These are phyloP conservation scores for Noccaea caerulescens DNA, from an alignment of 345 rosid genomes.

Conservation along the genomic window DNA sequence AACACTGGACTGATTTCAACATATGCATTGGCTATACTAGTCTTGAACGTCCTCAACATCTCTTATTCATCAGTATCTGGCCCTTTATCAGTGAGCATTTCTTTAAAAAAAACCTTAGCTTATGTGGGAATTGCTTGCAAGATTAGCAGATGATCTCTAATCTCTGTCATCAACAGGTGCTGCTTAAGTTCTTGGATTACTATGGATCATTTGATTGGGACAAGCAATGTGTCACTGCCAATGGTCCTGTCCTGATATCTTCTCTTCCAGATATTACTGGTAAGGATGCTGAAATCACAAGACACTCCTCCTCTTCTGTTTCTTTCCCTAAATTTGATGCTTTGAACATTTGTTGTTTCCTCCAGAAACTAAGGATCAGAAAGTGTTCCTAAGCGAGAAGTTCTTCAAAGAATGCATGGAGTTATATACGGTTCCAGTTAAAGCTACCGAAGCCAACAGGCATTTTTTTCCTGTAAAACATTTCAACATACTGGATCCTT, in stretches of 20 bases:
- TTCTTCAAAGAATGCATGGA: slow-evolving; percentile 58
- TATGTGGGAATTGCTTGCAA: background rate
- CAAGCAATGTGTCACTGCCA: slow-evolving; percentile 57
- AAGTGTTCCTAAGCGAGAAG: slow-evolving; percentile 53
- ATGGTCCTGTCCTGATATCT: slow-evolving; percentile 62
- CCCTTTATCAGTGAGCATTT: slow-evolving; percentile 68
- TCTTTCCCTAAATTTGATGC: background rate
- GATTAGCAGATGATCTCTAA: background rate
- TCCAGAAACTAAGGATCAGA: slow-evolving; percentile 38
- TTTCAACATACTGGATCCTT: slow-evolving; percentile 82
- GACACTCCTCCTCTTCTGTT: background rate
- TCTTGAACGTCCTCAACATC: slow-evolving; percentile 69
- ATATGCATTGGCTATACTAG: slow-evolving; percentile 75
- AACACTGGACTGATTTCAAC: slow-evolving; percentile 80
- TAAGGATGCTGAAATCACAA: slow-evolving; percentile 43
- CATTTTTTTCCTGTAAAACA: slow-evolving; percentile 58
- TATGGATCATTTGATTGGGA: slow-evolving; percentile 82
- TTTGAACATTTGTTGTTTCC: slow-evolving; percentile 14
- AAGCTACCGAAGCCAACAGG: slow-evolving; percentile 39
- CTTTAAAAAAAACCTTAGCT: background rate
- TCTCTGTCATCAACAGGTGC: slow-evolving; percentile 55
- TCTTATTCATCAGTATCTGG: slow-evolving; percentile 65
- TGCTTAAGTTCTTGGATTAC: slow-evolving; percentile 71
- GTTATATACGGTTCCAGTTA: slow-evolving; percentile 49
- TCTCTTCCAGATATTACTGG: slow-evolving; percentile 59